Percentiles rank a stretch among this genome's conserved stretches.
Conservation (phyloP, 129 eudicot genomes). For the Artemisia argyi region DNA sequence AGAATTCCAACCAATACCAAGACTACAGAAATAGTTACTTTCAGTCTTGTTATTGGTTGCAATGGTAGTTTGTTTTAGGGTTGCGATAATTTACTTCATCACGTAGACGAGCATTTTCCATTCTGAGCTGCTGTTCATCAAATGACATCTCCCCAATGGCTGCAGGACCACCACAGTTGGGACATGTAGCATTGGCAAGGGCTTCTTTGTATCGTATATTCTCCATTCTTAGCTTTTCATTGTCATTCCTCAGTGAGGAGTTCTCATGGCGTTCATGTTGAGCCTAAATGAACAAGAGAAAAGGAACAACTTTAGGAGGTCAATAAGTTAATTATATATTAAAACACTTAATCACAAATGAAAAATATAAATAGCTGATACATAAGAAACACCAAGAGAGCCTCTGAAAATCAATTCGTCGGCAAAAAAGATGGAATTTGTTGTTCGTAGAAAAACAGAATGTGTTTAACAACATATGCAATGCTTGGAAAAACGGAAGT, state of each 20-base stretch:
- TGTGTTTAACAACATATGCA: too few relatives aligned
- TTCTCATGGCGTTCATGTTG: slow-evolving; percentile 69
- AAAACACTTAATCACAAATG: background rate
- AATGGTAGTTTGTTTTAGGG: background rate
- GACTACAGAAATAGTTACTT: too few relatives aligned
- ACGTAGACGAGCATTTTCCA: slow-evolving; percentile 63
- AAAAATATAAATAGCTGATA: too few relatives aligned
- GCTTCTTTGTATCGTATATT: slow-evolving; percentile 57
- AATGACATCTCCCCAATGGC: slow-evolving; percentile 55
- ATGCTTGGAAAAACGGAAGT: too few relatives aligned
- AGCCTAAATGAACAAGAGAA: slow-evolving; percentile 36
- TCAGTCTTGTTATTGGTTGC: too few relatives aligned
- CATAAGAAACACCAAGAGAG: too few relatives aligned
- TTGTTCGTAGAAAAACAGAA: too few relatives aligned
- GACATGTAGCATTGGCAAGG: slow-evolving; percentile 48
- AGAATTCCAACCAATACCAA: background rate
- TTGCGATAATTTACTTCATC: slow-evolving; percentile 45
- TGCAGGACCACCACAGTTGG: slow-evolving; percentile 67
- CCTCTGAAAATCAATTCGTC: too few relatives aligned
- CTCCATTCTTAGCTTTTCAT: slow-evolving; percentile 65
- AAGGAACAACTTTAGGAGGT: slow-evolving; percentile 2
- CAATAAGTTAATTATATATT: background rate
- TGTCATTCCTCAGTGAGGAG: slow-evolving; percentile 49
- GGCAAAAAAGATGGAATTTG: too few relatives aligned
- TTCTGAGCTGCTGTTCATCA: slow-evolving; percentile 54